phyloP scores from a whole-genome alignment of 257 asterid species.

The Anisodus tanguticus region DNA sequence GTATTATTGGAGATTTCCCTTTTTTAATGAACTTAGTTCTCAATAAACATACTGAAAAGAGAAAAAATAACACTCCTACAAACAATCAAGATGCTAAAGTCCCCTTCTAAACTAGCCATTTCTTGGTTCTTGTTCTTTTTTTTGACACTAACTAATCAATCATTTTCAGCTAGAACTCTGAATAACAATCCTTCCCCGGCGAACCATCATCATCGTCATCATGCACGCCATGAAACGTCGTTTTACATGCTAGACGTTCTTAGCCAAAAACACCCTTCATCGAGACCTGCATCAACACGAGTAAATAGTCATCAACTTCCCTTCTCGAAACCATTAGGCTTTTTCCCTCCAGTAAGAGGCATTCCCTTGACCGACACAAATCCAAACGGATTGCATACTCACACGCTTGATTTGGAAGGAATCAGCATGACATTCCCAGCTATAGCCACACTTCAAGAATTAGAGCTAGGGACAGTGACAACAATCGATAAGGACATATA shows the following conservation, averaged over 20 bases:
- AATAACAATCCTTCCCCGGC: conserved; percentile 19
- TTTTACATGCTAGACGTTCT: conserved; percentile 44
- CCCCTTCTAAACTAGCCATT: not conserved
- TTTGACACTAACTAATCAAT: conserved; percentile 30
- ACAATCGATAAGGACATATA: conserved; percentile 66
- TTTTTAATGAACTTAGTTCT: not conserved
- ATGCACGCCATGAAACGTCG: not conserved
- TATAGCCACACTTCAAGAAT: conserved; percentile 41
- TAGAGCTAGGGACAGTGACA: conserved; percentile 60
- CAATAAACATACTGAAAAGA: not conserved
- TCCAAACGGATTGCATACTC: conserved; percentile 27
- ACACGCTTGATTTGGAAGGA: conserved; percentile 39
- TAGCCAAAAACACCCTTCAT: conserved; percentile 27
- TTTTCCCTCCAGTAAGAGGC: conserved; percentile 36
- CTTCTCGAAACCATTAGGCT: conserved; percentile 45
- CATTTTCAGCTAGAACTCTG: conserved; percentile 41
- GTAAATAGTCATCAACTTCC: conserved; percentile 34
- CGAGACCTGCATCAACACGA: conserved; percentile 29
- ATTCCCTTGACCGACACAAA: conserved; percentile 27
- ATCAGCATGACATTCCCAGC: conserved; percentile 40
- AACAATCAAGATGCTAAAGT: conserved; percentile 26
- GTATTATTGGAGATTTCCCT: not conserved
- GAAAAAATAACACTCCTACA: not conserved
- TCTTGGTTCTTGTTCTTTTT: conserved; percentile 31
- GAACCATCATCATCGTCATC: not conserved